Evolutionary conservation across 768 basidiomycete genomes (phyloP).

Genomic region (Lyophyllum atratum): DNA sequence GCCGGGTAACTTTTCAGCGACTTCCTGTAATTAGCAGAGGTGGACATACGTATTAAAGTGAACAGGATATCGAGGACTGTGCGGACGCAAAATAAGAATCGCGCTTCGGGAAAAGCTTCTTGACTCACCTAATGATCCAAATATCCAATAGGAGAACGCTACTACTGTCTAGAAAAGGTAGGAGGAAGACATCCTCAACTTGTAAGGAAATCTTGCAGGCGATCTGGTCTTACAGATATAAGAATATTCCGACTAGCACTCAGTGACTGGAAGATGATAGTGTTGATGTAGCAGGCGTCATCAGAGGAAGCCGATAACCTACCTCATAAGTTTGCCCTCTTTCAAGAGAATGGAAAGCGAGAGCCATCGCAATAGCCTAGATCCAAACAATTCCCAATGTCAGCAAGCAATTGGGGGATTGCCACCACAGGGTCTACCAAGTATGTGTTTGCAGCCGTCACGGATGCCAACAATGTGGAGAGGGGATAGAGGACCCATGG

Average conservation of each 20-base stretch:
- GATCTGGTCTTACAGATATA: constrained; percentile 25
- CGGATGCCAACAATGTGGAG: constrained; percentile 30
- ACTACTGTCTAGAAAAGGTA: constrained; percentile 33
- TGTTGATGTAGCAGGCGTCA: not conserved
- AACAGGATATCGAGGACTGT: constrained; percentile 43
- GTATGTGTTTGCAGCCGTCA: constrained; percentile 40
- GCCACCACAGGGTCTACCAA: constrained; percentile 27
- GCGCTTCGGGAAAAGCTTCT: not conserved
- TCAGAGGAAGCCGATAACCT: not conserved
- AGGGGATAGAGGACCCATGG: constrained; percentile 38
- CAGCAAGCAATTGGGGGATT: not conserved
- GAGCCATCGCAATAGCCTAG: constrained; percentile 31
- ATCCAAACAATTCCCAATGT: not conserved
- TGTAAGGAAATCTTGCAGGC: not conserved
- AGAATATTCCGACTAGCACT: constrained; percentile 27
- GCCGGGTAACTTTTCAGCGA: not conserved
- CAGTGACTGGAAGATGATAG: constrained; percentile 21
- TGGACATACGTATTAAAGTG: constrained; percentile 36
- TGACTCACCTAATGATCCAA: constrained; percentile 40
- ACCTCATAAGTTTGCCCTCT: constrained; percentile 26
- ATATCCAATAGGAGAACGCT: constrained; percentile 48
- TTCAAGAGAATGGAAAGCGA: constrained; percentile 23
- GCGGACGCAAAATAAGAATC: not conserved
- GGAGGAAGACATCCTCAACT: not conserved
- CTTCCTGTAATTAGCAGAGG: not conserved